Evolutionary conservation across 257 asterid genomes (phyloP).

Genomic region (Thymus mandschuricus): DNA sequence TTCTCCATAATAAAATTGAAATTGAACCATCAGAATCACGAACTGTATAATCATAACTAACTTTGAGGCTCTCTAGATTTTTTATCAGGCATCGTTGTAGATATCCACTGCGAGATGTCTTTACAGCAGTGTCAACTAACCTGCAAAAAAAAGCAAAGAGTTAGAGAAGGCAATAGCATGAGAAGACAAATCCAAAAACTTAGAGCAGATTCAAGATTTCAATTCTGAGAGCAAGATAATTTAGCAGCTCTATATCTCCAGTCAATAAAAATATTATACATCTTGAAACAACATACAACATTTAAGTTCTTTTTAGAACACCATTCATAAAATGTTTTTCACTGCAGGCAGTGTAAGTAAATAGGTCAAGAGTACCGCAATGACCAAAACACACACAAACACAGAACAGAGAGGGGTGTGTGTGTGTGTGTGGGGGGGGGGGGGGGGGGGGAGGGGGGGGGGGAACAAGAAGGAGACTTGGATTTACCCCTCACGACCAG

Average conservation of each 20-base stretch:
- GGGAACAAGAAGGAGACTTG: conserved; percentile 14
- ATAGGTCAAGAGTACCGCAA: conserved; percentile 4
- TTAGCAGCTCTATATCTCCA: background rate
- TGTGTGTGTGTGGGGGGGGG: no score
- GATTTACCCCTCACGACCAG: conserved; percentile 99
- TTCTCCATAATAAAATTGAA: conserved; percentile 94
- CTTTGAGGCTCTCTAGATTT: conserved; percentile 92
- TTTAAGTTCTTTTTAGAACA: background rate
- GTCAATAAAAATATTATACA: background rate
- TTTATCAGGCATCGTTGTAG: conserved; percentile 87
- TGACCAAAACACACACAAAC: conserved; percentile 13
- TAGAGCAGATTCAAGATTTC: conserved; percentile 6
- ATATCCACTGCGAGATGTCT: conserved; percentile 99
- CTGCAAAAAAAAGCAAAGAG: conserved; percentile 45
- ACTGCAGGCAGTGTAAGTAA: background rate
- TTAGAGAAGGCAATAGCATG: conserved; percentile 23
- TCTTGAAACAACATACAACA: background rate
- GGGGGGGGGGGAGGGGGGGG: background rate
- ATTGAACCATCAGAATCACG: conserved; percentile 98
- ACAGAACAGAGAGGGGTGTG: background rate
- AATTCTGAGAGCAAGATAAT: background rate
- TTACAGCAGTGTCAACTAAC: conserved; percentile 97
- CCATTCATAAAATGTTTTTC: background rate
- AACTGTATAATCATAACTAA: conserved; percentile 87
- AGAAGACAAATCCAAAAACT: conserved; percentile 2